Evolutionary conservation across 2,329 filamentous ascomycete genomes (phyloP), one percentile per base, ranked within the genome.

Genomic region (Coniosporium tulheliwenetii): DNA sequence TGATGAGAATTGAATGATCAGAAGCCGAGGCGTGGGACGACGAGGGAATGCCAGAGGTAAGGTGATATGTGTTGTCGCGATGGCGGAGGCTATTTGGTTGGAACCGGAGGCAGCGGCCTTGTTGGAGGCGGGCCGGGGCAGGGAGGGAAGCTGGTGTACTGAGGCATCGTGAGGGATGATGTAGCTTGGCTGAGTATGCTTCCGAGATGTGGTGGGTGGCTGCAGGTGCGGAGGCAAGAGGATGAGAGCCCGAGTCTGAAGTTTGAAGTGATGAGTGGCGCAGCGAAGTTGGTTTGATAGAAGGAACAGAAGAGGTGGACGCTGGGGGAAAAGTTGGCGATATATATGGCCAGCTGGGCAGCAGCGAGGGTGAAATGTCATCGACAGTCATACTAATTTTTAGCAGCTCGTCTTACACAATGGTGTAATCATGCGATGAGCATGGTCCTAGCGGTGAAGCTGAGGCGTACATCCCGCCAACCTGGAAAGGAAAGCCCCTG

Each of bases 101-200:
- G 64, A 33, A 66, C 56, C 30, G 63, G 63, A 48, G 64, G 64
- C 37, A 67, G 55, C 50, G 64, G 64, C 42, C 64, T 57, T 41
- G 60, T 66, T 47, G 64, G 64, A 52, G 64, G 63, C 46, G 64
- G 64, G 41, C 64, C 63, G 34, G 64, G 64, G 57, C 62, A 65
- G 30, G 64, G 64, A 44, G 63, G 63, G 36, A 66, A 61, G 52
- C 61, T 65, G 43, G 62, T 52, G 38, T 53, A 50, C 43, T 49
- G 47, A 52, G 55, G 54, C 55, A 58, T 65, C 54, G 56, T 59
- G 55, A 47, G 51, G 47, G 47, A 51, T 48, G 45, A 53, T 53
- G 54, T 57, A 56, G 57, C 19, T 26, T 26, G 19, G 19, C 19
- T 26, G 19, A 26, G 19, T 26, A 26, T 26, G 19, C 19, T 26